A percentile compares a stretch with the other conserved stretches of the same genome.
These are phyloP conservation scores for Wickerhamiella galacta DNA, from an alignment of 805 yeast genomes.

Conservation along the genomic window DNA sequence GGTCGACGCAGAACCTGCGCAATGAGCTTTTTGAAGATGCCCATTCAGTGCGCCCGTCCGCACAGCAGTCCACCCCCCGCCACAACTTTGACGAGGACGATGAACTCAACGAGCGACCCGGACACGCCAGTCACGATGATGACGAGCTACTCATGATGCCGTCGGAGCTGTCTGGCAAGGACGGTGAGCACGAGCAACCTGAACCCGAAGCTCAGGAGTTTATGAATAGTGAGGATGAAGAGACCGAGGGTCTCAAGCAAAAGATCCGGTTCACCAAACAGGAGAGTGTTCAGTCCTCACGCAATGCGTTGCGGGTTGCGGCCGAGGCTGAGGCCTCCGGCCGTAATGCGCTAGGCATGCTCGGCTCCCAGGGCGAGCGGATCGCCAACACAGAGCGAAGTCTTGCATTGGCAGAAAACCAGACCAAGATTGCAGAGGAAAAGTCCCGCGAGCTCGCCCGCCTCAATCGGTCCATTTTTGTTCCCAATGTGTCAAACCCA, in stretches of 20 bases:
- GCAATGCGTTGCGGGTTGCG: constrained; percentile 62
- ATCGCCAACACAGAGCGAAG: constrained; percentile 66
- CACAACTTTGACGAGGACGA: constrained; percentile 4
- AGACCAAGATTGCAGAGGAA: constrained; percentile 65
- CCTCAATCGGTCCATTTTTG: constrained; percentile 64
- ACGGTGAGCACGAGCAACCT: too few relatives aligned
- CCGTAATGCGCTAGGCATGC: constrained; percentile 70
- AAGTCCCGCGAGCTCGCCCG: constrained; percentile 66
- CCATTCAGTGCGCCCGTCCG: constrained; percentile 2
- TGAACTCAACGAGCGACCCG: constrained; percentile 13
- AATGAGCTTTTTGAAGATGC: too few relatives aligned
- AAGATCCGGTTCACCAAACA: constrained; percentile 73
- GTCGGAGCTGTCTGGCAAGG: too few relatives aligned
- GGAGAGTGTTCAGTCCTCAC: constrained; percentile 69
- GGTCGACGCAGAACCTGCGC: constrained; percentile 11
- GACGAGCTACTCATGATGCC: constrained; percentile 7
- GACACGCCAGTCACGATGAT: constrained; percentile 3
- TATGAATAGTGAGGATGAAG: constrained; percentile 92
- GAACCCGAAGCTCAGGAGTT: constrained; percentile 9
- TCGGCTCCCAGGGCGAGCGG: constrained; percentile 86
- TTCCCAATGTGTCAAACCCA: constrained; percentile 71
- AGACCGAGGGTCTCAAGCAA: constrained; percentile 69
- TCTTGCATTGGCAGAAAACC: constrained; percentile 61
- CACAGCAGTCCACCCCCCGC: background rate
- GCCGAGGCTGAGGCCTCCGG: constrained; percentile 60